A percentile compares a stretch with the other conserved stretches of the same genome.
phyloP scores from a whole-genome alignment of 257 asterid species.

The Rauvolfia tetraphylla region DNA sequence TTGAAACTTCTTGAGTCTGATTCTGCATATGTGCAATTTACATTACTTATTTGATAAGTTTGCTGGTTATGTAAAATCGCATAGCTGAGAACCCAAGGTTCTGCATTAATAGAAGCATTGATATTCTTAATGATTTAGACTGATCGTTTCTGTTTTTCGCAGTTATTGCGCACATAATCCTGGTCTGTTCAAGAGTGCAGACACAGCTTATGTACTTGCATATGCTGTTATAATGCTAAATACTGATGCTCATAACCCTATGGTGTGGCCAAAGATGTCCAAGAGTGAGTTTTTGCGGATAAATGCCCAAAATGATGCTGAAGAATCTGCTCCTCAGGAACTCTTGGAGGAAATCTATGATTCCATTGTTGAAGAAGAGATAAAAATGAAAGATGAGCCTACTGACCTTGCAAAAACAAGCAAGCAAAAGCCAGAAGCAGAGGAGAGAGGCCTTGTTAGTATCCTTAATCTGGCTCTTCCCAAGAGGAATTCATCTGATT shows the following conservation, averaged over 20 bases:
- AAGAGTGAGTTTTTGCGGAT: slow-evolving; percentile 90
- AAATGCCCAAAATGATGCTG: slow-evolving; percentile 72
- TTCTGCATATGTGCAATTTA: background rate
- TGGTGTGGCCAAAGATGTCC: slow-evolving; percentile 99
- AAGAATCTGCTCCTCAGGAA: slow-evolving; percentile 90
- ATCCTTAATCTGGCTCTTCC: slow-evolving; percentile 97
- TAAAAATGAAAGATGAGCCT: slow-evolving; percentile 91
- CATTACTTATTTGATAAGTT: background rate
- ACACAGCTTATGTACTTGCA: slow-evolving; percentile 96
- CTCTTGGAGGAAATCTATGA: slow-evolving; percentile 94
- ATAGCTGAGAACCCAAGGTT: background rate
- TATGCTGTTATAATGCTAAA: slow-evolving; percentile 98
- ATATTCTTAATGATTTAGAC: slow-evolving; percentile 21
- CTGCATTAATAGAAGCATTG: slow-evolving; percentile 7
- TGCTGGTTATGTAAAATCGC: background rate
- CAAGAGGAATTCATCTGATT: slow-evolving; percentile 61
- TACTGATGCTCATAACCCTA: slow-evolving; percentile 98
- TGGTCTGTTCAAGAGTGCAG: slow-evolving; percentile 92
- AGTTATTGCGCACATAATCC: slow-evolving; percentile 97
- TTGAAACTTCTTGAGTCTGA: background rate
- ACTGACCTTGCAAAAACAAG: slow-evolving; percentile 50
- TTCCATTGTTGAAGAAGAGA: slow-evolving; percentile 90
- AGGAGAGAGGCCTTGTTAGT: slow-evolving; percentile 82
- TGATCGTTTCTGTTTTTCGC: slow-evolving; percentile 32
- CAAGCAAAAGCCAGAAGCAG: slow-evolving; percentile 75